Conservation (phyloP, 768 basidiomycete genomes). For the Termitomyces sp. region DNA sequence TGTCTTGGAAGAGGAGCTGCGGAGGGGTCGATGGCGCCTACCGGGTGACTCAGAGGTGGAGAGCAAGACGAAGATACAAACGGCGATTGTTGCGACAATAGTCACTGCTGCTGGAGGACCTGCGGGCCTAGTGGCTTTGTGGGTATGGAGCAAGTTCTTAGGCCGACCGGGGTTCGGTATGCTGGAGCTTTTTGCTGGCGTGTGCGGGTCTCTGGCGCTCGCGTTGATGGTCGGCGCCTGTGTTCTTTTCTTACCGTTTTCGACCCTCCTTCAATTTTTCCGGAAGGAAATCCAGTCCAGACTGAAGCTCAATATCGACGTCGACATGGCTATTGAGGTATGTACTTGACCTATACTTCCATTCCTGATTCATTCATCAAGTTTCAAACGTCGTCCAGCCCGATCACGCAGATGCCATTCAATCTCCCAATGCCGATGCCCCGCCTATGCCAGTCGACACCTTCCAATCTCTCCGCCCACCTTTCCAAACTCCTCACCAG, state of each 20-base stretch:
- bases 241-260: conserved; percentile 13
- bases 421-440: neutral
- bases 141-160: conserved; percentile 20
- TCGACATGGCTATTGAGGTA: neutral
- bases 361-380: neutral
- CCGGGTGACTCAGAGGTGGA: conserved; percentile 26
- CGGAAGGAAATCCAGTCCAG: neutral
- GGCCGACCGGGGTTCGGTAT: conserved; percentile 19
- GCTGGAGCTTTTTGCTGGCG: conserved; percentile 20
- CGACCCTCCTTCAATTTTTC: neutral
- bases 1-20: conserved; percentile 27
- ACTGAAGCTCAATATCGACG: neutral
- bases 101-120: conserved; percentile 29
- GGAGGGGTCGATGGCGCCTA: conserved; percentile 34
- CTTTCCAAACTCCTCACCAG: conserved; percentile 1
- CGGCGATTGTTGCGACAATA: conserved; percentile 29
- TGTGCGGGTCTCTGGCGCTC: conserved; percentile 25
- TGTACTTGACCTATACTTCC: neutral
- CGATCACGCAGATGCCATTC: neutral
- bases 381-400: neutral
- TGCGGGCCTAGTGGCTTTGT: conserved; percentile 22
- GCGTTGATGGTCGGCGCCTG: conserved; percentile 28
- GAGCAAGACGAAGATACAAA: conserved; percentile 29
- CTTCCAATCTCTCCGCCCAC: neutral
- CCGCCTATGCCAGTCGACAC: neutral